Evolutionary conservation across 2,329 filamentous ascomycete genomes (phyloP).

Genomic region (Myriosclerotinia scirpicola): DNA sequence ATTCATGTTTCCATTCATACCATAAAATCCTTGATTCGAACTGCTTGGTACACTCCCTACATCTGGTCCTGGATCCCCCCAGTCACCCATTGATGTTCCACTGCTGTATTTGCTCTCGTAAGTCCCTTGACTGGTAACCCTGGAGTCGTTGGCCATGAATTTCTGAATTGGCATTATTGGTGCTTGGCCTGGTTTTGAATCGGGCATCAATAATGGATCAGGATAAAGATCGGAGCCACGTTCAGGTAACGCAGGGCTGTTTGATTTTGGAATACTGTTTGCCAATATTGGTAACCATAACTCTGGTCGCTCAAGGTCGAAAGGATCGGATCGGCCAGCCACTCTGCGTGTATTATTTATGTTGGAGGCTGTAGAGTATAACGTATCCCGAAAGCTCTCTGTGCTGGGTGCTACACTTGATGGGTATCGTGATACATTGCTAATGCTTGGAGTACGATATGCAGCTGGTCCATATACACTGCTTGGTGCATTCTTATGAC

Average conservation of each 20-base stretch:
- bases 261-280: constrained; percentile 22
- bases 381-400: constrained; percentile 43
- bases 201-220: constrained; percentile 2
- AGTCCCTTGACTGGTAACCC: constrained; percentile 24
- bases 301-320: constrained; percentile 60
- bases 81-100: constrained; percentile 41
- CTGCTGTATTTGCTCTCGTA: constrained; percentile 37
- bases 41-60: constrained; percentile 42
- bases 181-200: background rate
- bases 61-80: constrained; percentile 57
- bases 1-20: constrained; percentile 18
- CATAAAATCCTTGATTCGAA: constrained; percentile 16
- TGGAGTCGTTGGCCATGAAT: constrained; percentile 13
- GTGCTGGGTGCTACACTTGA: constrained; percentile 37
- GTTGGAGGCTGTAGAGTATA: constrained; percentile 45
- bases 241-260: background rate
- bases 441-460: constrained; percentile 29
- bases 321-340: constrained; percentile 63
- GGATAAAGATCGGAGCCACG: constrained; percentile 12
- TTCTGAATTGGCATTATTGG: constrained; percentile 1
- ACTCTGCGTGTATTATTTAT: constrained; percentile 47
- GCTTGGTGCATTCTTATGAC: constrained; percentile 38
- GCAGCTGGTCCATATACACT: constrained; percentile 32
- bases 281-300: constrained; percentile 39
- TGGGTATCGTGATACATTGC: constrained; percentile 34